Base-by-base conservation (phyloP, 78 protist species). In the Protostelium mycophagum region DNA sequence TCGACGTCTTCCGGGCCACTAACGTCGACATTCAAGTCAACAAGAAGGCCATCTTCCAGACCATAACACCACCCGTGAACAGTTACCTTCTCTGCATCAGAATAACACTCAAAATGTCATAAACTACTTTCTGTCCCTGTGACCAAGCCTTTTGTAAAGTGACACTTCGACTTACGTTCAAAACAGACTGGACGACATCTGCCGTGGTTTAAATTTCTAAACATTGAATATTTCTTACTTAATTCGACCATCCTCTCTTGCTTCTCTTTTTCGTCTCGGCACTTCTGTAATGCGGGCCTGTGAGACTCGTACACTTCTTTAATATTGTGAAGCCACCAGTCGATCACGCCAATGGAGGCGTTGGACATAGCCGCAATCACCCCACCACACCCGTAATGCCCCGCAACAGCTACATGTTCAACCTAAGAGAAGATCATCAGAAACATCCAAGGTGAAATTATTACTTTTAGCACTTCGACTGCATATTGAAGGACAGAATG, bases 321-420 rank as follows among this genome's bases (percentile, higher is more conserved):
- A 31, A 97, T 91, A 88, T 96, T 85, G 34, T 94, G 86, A 38
- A 97, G 85, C 99, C 99, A 97, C 89, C 96, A 89, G 37, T 97
- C 97, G 84, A 97, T 88, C 0, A 96, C 39, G n/a, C 97, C 97
- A 63, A 73, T 83, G 28, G 83, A 86, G 37, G 83, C 88, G 5
- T 88, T 38, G 1, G 34, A 83, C 37, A 92, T 36, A 0, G 94
- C 93, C 34, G 95, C 95, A 1, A 73, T 73, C 37, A 96, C 92
- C 28, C 96, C 98, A 38, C 98, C 98, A 91, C 97, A 97, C 38
- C 93, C 96, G 89, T 97, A 96, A 91, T 97, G 99, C 5, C 99
- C 99, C 87, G 96, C 95, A 83, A 97, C 96, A 38, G 96, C 90
- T 86, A 97, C 91, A 91, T 97, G 98, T 85, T 88, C 90, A 51